phyloP scores from a whole-genome alignment of 2,329 filamentous ascomycete species.

The Stachybotrys chartarum region DNA sequence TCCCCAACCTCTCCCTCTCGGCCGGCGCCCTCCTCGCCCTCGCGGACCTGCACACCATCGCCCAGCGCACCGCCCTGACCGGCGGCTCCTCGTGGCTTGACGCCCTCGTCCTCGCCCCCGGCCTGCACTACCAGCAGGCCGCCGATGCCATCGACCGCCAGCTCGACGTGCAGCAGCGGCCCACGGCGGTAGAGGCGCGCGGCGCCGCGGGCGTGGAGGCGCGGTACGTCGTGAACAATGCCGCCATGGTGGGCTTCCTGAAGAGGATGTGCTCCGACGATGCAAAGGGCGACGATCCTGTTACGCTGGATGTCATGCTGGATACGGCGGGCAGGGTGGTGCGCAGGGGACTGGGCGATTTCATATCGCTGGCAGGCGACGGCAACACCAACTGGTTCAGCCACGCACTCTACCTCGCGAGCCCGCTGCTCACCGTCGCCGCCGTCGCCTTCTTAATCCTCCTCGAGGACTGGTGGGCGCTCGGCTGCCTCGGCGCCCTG shows the following conservation, averaged over 20 bases:
- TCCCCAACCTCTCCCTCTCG: conserved; percentile 37
- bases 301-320: conserved; percentile 21
- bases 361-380: neutral
- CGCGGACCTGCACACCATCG: conserved; percentile 50
- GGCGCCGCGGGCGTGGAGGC: neutral
- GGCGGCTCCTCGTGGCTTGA: conserved; percentile 52
- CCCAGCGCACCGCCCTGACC: conserved; percentile 46
- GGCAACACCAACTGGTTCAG: conserved; percentile 36
- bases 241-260: conserved; percentile 44
- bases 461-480: conserved; percentile 44
- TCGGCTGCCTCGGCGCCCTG: conserved; percentile 38
- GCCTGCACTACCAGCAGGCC: conserved; percentile 53
- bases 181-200: neutral
- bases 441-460: conserved; percentile 37
- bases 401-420: conserved; percentile 39
- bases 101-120: conserved; percentile 49
- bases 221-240: conserved; percentile 35
- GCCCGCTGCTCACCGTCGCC: conserved; percentile 36
- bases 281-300: conserved; percentile 6
- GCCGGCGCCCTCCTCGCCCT: conserved; percentile 50
- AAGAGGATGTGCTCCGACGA: conserved; percentile 17
- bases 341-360: conserved; percentile 8
- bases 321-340: conserved; percentile 12
- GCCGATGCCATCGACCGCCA: conserved; percentile 42
- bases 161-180: conserved; percentile 3